Evolutionary conservation across 306 rosid species (phyloP).

Genomic region (Gynostemma pentaphyllum): DNA sequence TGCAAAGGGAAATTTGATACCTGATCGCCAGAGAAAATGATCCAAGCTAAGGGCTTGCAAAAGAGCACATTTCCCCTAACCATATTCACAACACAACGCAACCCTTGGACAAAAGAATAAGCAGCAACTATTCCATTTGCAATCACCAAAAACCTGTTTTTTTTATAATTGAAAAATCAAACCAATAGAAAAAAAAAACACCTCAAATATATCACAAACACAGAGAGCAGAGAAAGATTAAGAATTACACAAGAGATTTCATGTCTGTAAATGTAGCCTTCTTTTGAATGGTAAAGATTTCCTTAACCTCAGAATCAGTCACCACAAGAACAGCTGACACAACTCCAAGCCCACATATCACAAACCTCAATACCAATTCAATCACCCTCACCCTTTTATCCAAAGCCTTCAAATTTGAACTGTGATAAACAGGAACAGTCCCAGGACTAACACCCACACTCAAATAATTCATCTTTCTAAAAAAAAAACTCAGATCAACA

Average conservation of each 20-base stretch:
- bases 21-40: conserved; percentile 81
- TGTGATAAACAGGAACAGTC: conserved; percentile 48
- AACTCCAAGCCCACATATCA: conserved; percentile 49
- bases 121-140: conserved; percentile 62
- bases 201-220: background rate
- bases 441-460: conserved; percentile 85
- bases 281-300: conserved; percentile 55
- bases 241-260: conserved; percentile 61
- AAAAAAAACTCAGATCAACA: background rate
- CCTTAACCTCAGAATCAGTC: conserved; percentile 66
- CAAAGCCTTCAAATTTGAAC: conserved; percentile 30
- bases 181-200: background rate
- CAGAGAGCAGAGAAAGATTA: background rate
- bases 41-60: conserved; percentile 80
- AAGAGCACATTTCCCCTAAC: conserved; percentile 49
- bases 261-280: conserved; percentile 64
- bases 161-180: background rate
- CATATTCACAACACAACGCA: conserved; percentile 50
- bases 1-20: conserved; percentile 13
- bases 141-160: conserved; percentile 54
- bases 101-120: conserved; percentile 59
- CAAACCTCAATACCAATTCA: conserved; percentile 59
- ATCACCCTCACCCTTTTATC: conserved; percentile 50
- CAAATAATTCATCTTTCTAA: conserved; percentile 44
- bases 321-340: conserved; percentile 65